A percentile compares a stretch with the other conserved stretches of the same genome.
These are phyloP conservation scores for Tulasnella sp. DNA, from an alignment of 768 basidiomycete genomes.

Conservation along the genomic window DNA sequence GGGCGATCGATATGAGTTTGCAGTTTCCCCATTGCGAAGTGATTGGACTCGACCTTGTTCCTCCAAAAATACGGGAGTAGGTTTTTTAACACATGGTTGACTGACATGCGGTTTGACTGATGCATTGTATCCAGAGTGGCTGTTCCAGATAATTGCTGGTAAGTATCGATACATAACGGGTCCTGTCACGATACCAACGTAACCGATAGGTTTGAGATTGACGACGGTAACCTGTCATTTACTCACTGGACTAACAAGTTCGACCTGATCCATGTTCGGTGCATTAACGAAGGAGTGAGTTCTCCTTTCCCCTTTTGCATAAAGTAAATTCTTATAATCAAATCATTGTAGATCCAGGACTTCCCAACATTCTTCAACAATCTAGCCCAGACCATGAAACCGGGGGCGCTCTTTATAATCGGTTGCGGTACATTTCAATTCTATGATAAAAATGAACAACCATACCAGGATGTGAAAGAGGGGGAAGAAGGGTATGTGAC, in stretches of 20 bases:
- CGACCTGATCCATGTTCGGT: constrained; percentile 8
- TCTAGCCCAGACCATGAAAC: constrained; percentile 1
- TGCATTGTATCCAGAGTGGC: too few species aligned
- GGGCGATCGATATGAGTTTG: constrained; percentile 8
- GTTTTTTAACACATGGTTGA: too few species aligned
- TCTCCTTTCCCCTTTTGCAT: neutral
- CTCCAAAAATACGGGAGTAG: too few species aligned
- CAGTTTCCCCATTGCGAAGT: constrained; percentile 11
- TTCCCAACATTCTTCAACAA: constrained; percentile 8
- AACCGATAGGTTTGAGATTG: constrained; percentile 5
- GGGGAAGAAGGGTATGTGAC: constrained; percentile 3
- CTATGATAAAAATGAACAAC: constrained; percentile 3
- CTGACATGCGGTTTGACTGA: too few species aligned
- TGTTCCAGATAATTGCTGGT: too few species aligned
- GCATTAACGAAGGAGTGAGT: neutral
- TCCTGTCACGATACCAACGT: too few species aligned
- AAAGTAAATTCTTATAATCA: too few species aligned
- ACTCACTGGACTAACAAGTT: constrained; percentile 2
- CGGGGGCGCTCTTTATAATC: neutral
- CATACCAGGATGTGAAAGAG: neutral
- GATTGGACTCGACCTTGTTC: constrained; percentile 6
- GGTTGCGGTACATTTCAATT: constrained; percentile 9
- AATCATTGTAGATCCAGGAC: constrained; percentile 6
- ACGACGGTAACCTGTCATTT: constrained; percentile 11
- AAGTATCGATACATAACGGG: too few species aligned